Percentiles rank a stretch among this genome's conserved stretches.
These are phyloP conservation scores for Waltiozyma sp. DNA, from an alignment of 1,139 yeast genomes.

Conservation along the genomic window DNA sequence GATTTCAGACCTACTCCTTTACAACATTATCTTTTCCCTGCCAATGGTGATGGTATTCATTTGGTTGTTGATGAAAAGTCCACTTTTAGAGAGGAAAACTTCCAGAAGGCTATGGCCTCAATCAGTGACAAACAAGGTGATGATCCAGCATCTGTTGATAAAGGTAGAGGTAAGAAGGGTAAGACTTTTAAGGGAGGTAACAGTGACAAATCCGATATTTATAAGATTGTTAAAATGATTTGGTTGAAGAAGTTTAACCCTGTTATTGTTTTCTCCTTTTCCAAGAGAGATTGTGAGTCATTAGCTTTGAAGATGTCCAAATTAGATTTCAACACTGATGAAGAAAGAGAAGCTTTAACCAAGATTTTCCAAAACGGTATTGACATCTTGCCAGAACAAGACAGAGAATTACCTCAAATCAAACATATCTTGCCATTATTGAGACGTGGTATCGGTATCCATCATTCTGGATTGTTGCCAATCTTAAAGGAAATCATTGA, in stretches of 20 bases:
- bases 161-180: constrained; percentile 61
- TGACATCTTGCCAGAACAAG: constrained; percentile 75
- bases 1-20: constrained; percentile 98
- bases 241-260: constrained; percentile 94
- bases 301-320: constrained; percentile 92
- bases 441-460: constrained; percentile 95
- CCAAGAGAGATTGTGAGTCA: constrained; percentile 93
- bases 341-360: constrained; percentile 80
- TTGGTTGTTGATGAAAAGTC: constrained; percentile 97
- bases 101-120: constrained; percentile 96
- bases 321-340: constrained; percentile 83
- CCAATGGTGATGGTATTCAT: constrained; percentile 95
- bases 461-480: constrained; percentile 93
- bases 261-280: constrained; percentile 92
- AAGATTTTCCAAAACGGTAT: constrained; percentile 88
- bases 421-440: constrained; percentile 80
- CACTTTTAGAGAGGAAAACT: constrained; percentile 89
- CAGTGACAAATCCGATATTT: constrained; percentile 80
- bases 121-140: constrained; percentile 77
- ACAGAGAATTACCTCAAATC: constrained; percentile 88
- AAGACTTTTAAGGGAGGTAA: constrained; percentile 87
- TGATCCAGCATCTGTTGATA: constrained; percentile 54
- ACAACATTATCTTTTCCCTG: constrained; percentile 94
- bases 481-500: constrained; percentile 94
- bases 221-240: constrained; percentile 95